Conservation (phyloP, 225 moss, liverwort and hornwort genomes). For the Bryum argenteum region DNA sequence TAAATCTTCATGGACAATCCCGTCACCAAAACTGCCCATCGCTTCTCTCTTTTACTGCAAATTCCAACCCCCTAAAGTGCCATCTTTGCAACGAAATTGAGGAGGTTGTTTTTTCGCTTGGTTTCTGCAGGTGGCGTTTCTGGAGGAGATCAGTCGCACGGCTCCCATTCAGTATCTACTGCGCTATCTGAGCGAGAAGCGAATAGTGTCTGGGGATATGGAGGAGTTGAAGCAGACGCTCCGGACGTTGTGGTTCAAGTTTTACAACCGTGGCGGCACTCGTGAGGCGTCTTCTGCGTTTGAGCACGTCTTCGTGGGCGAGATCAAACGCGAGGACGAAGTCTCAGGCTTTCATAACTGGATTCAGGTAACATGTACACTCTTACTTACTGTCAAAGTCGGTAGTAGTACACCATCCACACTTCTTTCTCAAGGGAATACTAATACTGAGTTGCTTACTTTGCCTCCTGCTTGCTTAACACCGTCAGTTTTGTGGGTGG, state of each 20-base stretch:
- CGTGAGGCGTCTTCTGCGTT: conserved; percentile 85
- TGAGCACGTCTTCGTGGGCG: conserved; percentile 98
- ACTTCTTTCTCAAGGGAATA: no score
- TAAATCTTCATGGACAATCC: no score
- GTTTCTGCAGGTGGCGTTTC: conserved; percentile 40
- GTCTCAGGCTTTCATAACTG: conserved; percentile 97
- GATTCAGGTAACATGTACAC: conserved; percentile 71
- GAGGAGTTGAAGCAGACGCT: conserved; percentile 77
- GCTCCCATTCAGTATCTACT: conserved; percentile 82
- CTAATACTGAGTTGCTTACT: no score
- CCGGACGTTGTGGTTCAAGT: conserved; percentile 73
- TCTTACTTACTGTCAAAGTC: no score
- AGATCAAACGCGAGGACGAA: conserved; percentile 69
- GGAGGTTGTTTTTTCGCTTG: no score
- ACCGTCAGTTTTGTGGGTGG: background rate
- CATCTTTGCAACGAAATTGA: no score
- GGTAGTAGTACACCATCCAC: no score
- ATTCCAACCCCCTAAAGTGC: no score
- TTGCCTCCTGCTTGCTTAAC: no score
- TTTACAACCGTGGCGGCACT: conserved; percentile 76
- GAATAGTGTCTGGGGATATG: conserved; percentile 58
- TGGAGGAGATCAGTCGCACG: conserved; percentile 98
- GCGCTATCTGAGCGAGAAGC: conserved; percentile 66
- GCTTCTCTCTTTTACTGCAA: no score
- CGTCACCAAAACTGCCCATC: no score